Evolutionary conservation across 257 asterid species (phyloP), one percentile per base, ranked within the genome.

Genomic region (Salvia splendens): DNA sequence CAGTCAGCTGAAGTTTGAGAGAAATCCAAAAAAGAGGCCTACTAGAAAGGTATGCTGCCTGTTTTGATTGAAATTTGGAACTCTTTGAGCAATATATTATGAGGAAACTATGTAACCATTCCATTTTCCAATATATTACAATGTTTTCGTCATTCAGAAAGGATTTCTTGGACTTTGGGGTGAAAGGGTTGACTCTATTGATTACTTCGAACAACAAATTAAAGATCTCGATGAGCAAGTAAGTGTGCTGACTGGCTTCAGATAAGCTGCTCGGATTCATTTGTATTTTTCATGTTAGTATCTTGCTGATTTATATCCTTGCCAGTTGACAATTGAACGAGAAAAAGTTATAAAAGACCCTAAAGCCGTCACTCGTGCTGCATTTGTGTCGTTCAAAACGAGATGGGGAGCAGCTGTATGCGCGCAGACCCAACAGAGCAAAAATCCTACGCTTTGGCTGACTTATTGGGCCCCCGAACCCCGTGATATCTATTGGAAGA

Each of bases 381-480:
- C 96, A 30, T 94, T 94, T 61, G 98, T 94, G 53, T 94, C 99
- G 0, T 94, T 94, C 79, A 78, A 85, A 50, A 84, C 98, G 5
- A 83, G 96, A 81, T 87, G 97, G 82, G 99, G 92, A 53, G 99
- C 98, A n/a, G 91, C 96, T 67, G 93, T 94, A 64, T 91, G 99
- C 75, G 96, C 99, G 64, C 96, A 94, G 70, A 91, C 99, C 70
- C 95, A 84, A 64, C 99, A 94, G 76, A 91, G 96, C 88, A 87
- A 82, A 75, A 87, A 87, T 54, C 98, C 98, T 2, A 91, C 96
- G 3, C 58, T 79, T 71, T 94, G 96, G 98, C 68, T 89, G 67
- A 91, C 99, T n/a, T 75, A 82, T 69, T 88, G 93, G 95, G 99
- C 99, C 35, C 96, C 96, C 1, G 99, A 94, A 71, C 99, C 99